phyloP scores from a whole-genome alignment of 768 basidiomycete genomes.

The Clavaria fumosa region DNA sequence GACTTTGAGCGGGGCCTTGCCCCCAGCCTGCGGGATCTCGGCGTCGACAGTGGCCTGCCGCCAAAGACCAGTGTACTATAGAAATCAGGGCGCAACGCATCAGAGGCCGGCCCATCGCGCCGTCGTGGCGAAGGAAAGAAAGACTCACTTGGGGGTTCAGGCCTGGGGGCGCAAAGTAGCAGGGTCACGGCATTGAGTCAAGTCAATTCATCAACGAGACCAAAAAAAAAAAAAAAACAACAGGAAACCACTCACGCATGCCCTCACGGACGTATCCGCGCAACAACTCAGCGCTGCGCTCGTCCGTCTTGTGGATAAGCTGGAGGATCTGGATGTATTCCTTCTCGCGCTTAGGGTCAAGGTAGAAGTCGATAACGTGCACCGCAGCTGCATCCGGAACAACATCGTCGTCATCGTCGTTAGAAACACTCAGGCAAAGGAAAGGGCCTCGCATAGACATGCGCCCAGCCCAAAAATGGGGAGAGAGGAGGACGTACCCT shows the following conservation, averaged over 20 bases:
- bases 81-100: too few relatives aligned
- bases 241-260: slow-evolving; percentile 25
- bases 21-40: slow-evolving; percentile 22
- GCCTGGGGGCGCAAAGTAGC: too few relatives aligned
- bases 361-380: slow-evolving; percentile 38
- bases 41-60: slow-evolving; percentile 21
- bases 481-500: slow-evolving; percentile 16
- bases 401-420: too few relatives aligned
- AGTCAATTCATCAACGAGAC: too few relatives aligned
- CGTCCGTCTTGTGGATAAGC: slow-evolving; percentile 20
- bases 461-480: too few relatives aligned
- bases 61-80: slow-evolving; percentile 30
- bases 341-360: slow-evolving; percentile 24
- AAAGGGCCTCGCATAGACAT: too few relatives aligned
- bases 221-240: too few relatives aligned
- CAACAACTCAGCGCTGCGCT: slow-evolving; percentile 21
- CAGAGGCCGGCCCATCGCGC: not conserved
- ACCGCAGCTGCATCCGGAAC: slow-evolving; percentile 20
- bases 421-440: too few relatives aligned
- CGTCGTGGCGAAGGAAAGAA: not conserved
- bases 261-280: slow-evolving; percentile 37
- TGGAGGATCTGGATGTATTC: slow-evolving; percentile 26
- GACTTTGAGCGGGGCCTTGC: slow-evolving; percentile 19
- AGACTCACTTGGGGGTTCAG: slow-evolving; percentile 4
- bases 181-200: too few relatives aligned